A percentile compares a stretch with the other conserved stretches of the same genome.
Conservation (phyloP, 2,329 filamentous ascomycete genomes). For the Exophiala dermatitidis region DNA sequence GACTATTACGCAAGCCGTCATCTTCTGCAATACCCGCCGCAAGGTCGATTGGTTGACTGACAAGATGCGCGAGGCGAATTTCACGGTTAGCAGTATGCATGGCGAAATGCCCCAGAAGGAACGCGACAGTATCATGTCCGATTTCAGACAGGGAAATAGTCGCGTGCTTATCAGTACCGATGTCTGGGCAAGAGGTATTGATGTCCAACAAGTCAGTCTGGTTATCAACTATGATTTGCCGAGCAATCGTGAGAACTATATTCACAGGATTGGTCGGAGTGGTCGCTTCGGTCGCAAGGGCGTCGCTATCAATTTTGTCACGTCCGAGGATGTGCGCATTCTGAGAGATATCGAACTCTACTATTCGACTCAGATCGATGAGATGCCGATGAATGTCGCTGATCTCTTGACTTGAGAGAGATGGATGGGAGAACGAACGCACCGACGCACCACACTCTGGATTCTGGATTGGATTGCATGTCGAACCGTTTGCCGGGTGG, state of each 20-base stretch:
- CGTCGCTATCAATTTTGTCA: constrained; percentile 99
- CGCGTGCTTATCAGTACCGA: constrained; percentile 95
- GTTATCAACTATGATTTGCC: constrained; percentile 99
- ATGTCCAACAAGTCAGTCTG: constrained; percentile 94
- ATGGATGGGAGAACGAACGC: too few species aligned
- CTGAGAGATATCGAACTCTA: constrained; percentile 94
- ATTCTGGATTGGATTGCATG: too few species aligned
- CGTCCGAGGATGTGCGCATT: constrained; percentile 94
- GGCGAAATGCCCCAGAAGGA: constrained; percentile 99
- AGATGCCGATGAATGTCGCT: constrained; percentile 96
- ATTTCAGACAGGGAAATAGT: constrained; percentile 94
- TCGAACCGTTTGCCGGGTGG: too few species aligned
- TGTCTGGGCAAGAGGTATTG: constrained; percentile 96
- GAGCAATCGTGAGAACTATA: constrained; percentile 98
- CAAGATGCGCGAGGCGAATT: constrained; percentile 98
- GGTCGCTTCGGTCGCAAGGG: constrained; percentile 96
- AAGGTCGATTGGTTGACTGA: constrained; percentile 99
- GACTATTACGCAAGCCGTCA: constrained; percentile 97
- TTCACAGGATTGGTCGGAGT: constrained; percentile 93
- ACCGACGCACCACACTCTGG: too few species aligned
- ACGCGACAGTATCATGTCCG: constrained; percentile 97
- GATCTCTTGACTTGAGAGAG: constrained; percentile 42
- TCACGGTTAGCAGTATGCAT: constrained; percentile 97
- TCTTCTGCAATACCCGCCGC: constrained; percentile 97
- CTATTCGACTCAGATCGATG: constrained; percentile 93